phyloP scores from a whole-genome alignment of 2,329 filamentous ascomycete species.

The Metarhizium robertsii region DNA sequence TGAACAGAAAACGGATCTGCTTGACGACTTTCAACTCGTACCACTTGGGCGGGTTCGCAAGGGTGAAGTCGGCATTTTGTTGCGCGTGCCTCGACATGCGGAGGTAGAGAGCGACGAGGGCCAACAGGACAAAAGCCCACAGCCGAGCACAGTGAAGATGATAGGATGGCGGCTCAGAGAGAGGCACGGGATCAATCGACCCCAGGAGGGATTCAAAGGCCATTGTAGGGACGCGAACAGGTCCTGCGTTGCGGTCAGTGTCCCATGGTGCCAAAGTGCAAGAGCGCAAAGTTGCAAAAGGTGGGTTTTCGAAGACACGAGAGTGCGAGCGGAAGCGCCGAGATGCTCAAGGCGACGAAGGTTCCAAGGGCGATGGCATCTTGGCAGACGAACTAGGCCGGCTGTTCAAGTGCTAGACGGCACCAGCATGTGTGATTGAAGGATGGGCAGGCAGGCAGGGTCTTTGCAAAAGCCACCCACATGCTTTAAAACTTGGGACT shows the following conservation, averaged over 20 bases:
- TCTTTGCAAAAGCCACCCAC: no score
- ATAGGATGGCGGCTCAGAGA: neutral
- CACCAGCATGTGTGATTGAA: no score
- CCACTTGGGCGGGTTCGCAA: constrained; percentile 6
- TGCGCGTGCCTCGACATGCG: neutral
- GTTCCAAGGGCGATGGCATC: neutral
- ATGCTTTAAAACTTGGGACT: no score
- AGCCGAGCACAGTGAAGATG: constrained; percentile 8
- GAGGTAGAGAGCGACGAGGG: constrained; percentile 21
- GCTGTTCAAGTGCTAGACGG: no score
- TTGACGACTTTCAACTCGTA: constrained; percentile 6
- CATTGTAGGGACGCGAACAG: neutral
- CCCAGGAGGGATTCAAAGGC: neutral
- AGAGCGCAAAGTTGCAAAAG: neutral
- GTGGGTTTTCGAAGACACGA: neutral
- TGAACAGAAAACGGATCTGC: constrained; percentile 3
- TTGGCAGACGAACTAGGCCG: neutral
- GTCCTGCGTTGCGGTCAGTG: neutral
- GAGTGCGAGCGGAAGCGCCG: neutral
- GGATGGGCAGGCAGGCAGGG: no score
- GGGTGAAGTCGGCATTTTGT: neutral
- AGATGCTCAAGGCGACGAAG: neutral
- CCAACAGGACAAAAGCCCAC: constrained; percentile 43
- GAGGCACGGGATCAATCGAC: no score
- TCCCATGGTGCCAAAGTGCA: neutral